Evolutionary conservation across 208 protist genomes (phyloP).

Genomic region (Leishmania tropica): DNA sequence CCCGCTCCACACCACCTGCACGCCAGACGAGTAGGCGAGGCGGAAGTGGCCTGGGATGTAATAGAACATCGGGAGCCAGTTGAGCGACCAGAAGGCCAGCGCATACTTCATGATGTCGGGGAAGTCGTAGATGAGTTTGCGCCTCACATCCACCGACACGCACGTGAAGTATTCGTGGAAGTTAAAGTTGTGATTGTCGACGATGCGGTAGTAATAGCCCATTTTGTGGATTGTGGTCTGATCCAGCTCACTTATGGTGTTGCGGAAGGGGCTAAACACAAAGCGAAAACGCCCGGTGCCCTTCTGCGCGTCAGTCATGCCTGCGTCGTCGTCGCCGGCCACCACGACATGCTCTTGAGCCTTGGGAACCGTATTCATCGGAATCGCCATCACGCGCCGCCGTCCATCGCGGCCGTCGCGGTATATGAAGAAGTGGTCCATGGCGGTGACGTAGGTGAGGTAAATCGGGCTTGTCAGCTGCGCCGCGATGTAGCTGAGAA

Average conservation of each 20-base stretch:
- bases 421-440: conserved; percentile 84
- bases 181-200: conserved; percentile 57
- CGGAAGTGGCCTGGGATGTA: conserved; percentile 80
- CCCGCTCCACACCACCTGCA: conserved; percentile 78
- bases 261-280: conserved; percentile 21
- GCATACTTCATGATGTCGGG: conserved; percentile 70
- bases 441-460: conserved; percentile 62
- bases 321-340: conserved; percentile 26
- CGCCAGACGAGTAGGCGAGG: conserved; percentile 57
- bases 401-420: conserved; percentile 69
- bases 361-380: conserved; percentile 8
- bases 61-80: conserved; percentile 88
- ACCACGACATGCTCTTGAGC: conserved; percentile 13
- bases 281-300: conserved; percentile 28
- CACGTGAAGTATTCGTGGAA: conserved; percentile 57
- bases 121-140: conserved; percentile 64
- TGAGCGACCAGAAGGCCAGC: conserved; percentile 72
- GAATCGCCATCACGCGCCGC: conserved; percentile 45
- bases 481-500: conserved; percentile 66
- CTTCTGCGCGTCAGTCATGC: conserved; percentile 9
- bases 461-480: conserved; percentile 69
- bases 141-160: conserved; percentile 41
- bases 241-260: conserved; percentile 25
- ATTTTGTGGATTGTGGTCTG: conserved; percentile 50
- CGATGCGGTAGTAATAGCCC: conserved; percentile 60